Conservation (phyloP, 1,139 yeast species). For the Debaryomyces coudertii region DNA sequence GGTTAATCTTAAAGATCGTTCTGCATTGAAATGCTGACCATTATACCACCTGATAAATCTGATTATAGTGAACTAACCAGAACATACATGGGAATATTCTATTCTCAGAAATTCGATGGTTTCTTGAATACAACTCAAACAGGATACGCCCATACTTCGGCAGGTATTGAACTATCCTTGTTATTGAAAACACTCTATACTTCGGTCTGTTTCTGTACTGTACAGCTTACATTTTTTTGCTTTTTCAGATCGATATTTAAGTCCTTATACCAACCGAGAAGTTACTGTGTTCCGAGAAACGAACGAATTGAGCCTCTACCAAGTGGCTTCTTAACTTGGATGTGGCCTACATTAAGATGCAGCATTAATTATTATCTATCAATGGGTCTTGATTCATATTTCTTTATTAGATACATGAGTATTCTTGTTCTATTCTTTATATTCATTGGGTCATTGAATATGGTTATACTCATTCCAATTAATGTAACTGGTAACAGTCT, state of each 20-base stretch:
- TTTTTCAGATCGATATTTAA: constrained; percentile 50
- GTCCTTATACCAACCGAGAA: constrained; percentile 60
- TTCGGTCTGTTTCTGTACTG: constrained; percentile 52
- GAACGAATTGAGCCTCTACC: constrained; percentile 43
- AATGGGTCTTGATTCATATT: constrained; percentile 67
- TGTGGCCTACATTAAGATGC: constrained; percentile 41
- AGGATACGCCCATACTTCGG: constrained; percentile 52
- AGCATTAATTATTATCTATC: constrained; percentile 47
- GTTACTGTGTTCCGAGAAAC: constrained; percentile 43
- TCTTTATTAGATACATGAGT: constrained; percentile 57
- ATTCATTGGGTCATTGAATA: constrained; percentile 51
- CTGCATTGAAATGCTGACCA: constrained; percentile 22
- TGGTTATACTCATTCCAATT: constrained; percentile 59
- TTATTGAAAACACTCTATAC: constrained; percentile 54
- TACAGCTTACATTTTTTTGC: constrained; percentile 58
- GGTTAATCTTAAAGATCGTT: constrained; percentile 1
- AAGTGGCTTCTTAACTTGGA: constrained; percentile 52
- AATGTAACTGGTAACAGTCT: constrained; percentile 50
- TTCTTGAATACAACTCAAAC: constrained; percentile 61
- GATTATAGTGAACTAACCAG: constrained; percentile 30
- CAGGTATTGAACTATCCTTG: constrained; percentile 41
- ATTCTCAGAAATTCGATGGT: constrained; percentile 30
- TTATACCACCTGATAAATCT: constrained; percentile 20
- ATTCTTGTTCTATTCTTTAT: constrained; percentile 51
- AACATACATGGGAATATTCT: constrained; percentile 32